Evolutionary conservation across 202 grass and related monocot species (phyloP).

Genomic region (Carex sylvatica): DNA sequence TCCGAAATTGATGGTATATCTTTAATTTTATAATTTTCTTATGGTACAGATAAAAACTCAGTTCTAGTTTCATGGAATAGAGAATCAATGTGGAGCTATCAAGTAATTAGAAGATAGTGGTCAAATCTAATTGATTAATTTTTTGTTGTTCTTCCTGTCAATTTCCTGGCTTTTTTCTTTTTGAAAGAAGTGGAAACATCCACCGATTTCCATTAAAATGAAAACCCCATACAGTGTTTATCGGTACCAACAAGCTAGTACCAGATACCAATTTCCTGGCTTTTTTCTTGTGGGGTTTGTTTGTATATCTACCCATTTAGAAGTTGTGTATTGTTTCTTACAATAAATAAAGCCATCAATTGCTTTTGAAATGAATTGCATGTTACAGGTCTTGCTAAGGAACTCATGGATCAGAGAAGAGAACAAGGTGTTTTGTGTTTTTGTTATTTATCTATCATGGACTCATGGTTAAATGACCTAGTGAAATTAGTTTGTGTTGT

Average conservation of each 20-base stretch:
- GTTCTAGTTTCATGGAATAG: background rate
- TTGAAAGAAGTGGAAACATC: too few relatives aligned
- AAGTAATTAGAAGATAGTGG: background rate
- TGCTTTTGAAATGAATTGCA: background rate
- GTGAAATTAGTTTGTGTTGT: background rate
- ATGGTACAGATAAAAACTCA: too few relatives aligned
- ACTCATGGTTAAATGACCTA: background rate
- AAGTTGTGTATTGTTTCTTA: background rate
- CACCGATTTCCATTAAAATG: too few relatives aligned
- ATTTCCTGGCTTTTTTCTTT: background rate
- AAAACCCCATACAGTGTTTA: too few relatives aligned
- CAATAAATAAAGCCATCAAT: background rate
- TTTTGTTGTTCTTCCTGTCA: background rate
- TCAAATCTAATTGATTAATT: background rate
- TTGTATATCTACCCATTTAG: background rate
- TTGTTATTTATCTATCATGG: background rate
- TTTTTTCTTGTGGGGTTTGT: background rate
- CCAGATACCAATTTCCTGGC: background rate
- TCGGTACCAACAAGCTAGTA: too few relatives aligned
- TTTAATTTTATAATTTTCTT: too few relatives aligned
- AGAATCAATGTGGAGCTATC: background rate
- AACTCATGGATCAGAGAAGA: background rate
- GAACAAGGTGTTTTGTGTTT: background rate
- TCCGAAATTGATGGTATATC: too few relatives aligned
- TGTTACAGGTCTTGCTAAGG: slow-evolving; percentile 2